Conservation (phyloP, 768 basidiomycete genomes). For the Trametes cubensis region DNA sequence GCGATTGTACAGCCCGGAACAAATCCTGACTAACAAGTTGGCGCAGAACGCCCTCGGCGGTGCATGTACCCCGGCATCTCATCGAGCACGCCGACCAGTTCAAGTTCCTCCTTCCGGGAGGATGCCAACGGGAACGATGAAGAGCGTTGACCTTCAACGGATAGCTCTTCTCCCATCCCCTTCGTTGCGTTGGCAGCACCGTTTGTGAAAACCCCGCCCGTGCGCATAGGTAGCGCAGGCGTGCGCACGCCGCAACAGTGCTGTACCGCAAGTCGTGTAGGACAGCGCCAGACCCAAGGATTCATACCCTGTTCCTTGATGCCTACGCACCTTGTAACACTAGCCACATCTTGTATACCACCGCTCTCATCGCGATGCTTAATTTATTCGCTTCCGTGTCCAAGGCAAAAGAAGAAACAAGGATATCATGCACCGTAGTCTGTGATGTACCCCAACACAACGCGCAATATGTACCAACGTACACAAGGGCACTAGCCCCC, state of each 20-base stretch:
- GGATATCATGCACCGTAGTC: not conserved
- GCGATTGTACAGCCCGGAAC: not conserved
- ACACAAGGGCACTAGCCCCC: not conserved
- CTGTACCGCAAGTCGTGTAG: too few relatives aligned
- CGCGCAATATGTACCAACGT: too few relatives aligned
- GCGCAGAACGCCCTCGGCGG: conserved; percentile 46
- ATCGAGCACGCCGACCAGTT: conserved; percentile 53
- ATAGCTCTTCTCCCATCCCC: not conserved
- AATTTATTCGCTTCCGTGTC: conserved; percentile 1
- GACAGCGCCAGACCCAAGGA: too few relatives aligned
- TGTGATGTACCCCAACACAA: too few relatives aligned
- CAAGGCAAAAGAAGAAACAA: too few relatives aligned
- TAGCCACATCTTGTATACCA: not conserved
- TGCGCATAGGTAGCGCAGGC: too few relatives aligned
- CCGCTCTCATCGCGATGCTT: not conserved
- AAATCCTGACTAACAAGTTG: conserved; percentile 10
- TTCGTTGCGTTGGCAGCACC: too few relatives aligned
- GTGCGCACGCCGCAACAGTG: too few relatives aligned
- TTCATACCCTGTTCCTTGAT: not conserved
- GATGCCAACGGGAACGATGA: conserved; percentile 45
- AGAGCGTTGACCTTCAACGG: too few relatives aligned
- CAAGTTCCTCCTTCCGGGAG: conserved; percentile 57
- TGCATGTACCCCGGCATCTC: conserved; percentile 55
- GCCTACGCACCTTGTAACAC: not conserved
- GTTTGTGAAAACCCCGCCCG: too few relatives aligned